Conservation (phyloP, 225 moss, liverwort and hornwort genomes). For the Ulota crispa region DNA sequence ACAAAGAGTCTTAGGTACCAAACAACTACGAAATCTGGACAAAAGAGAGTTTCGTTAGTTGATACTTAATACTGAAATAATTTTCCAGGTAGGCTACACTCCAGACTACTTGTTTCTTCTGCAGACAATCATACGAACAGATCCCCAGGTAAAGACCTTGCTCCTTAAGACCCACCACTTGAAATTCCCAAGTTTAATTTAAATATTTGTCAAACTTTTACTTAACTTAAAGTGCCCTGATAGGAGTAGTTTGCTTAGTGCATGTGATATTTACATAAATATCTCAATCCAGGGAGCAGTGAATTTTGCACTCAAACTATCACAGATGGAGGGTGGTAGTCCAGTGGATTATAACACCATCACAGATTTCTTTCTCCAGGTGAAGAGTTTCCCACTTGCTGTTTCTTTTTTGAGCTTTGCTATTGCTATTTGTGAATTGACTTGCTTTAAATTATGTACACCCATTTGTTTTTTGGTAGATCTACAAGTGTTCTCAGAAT, state of each 20-base stretch:
- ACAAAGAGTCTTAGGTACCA: neutral
- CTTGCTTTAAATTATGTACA: neutral
- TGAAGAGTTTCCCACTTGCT: constrained; percentile 1
- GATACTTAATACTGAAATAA: neutral
- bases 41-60: neutral
- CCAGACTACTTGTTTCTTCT: constrained; percentile 90
- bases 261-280: neutral
- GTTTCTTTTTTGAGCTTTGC: neutral
- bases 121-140: constrained; percentile 75
- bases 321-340: constrained; percentile 84
- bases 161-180: neutral
- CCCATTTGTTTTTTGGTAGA: neutral
- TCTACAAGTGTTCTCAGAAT: neutral
- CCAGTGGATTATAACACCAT: constrained; percentile 81
- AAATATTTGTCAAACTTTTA: neutral
- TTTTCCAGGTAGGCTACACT: constrained; percentile 70
- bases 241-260: neutral
- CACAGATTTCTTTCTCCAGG: constrained; percentile 78
- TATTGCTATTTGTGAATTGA: neutral
- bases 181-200: neutral
- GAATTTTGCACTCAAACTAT: constrained; percentile 87
- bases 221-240: neutral
- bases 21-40: neutral
- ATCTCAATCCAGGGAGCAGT: constrained; percentile 71
- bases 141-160: constrained; percentile 58